Evolutionary conservation across 139 green algal species (phyloP).

Genomic region (Ulvella scutata): DNA sequence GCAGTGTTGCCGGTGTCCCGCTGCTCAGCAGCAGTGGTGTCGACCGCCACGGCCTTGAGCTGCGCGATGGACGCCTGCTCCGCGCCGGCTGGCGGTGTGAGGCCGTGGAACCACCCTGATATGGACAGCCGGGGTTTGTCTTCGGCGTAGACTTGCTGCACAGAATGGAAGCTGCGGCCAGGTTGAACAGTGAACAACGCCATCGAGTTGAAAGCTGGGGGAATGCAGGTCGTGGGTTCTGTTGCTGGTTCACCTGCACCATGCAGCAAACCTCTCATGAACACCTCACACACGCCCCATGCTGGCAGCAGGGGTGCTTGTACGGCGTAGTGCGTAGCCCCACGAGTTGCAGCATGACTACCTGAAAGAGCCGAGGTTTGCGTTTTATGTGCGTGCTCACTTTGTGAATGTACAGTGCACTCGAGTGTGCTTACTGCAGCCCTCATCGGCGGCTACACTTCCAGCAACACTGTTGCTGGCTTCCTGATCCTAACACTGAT

Average conservation of each 20-base stretch:
- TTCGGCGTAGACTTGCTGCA: constrained; percentile 47
- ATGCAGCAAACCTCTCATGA: no score
- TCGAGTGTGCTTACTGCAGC: no score
- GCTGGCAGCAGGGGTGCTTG: no score
- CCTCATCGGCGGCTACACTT: no score
- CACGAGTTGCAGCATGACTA: no score
- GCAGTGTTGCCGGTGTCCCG: constrained; percentile 1
- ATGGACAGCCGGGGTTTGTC: constrained; percentile 46
- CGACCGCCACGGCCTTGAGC: constrained; percentile 22
- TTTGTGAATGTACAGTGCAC: no score
- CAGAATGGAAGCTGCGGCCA: constrained; percentile 62
- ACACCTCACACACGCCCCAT: no score
- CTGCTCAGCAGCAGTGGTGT: not conserved
- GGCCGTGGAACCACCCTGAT: constrained; percentile 72
- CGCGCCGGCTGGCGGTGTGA: constrained; percentile 12
- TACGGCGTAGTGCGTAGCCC: no score
- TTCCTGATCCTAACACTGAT: no score
- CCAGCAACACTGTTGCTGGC: no score
- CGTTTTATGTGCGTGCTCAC: no score
- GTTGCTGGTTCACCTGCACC: constrained; percentile 5
- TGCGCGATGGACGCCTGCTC: constrained; percentile 49
- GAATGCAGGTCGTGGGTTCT: constrained; percentile 3
- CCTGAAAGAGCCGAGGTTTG: no score
- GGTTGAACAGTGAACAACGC: constrained; percentile 70
- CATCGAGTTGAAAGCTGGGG: constrained; percentile 66